These are phyloP conservation scores for Vitis rotundifolia DNA, from an alignment of 164 flowering plant species.

Conservation along the genomic window DNA sequence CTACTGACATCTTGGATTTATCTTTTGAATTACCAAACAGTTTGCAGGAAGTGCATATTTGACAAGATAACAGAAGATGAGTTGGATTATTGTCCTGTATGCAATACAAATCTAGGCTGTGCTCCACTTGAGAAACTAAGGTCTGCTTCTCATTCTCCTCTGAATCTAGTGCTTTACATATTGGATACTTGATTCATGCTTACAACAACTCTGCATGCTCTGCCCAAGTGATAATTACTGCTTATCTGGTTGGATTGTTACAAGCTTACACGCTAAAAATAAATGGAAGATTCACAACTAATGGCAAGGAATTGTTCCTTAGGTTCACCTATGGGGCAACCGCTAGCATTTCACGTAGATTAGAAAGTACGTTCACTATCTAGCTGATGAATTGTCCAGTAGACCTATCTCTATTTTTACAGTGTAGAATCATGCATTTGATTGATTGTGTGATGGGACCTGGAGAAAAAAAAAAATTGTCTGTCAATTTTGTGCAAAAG, in stretches of 20 bases:
- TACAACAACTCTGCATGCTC: not conserved
- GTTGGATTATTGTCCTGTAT: conserved; percentile 35
- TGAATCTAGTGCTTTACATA: not conserved
- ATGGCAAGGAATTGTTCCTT: no score
- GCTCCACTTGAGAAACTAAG: conserved; percentile 46
- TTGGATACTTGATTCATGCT: not conserved
- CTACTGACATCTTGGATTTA: not conserved
- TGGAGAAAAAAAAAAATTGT: no score
- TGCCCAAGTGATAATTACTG: not conserved
- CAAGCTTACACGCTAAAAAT: not conserved
- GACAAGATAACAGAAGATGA: conserved; percentile 32
- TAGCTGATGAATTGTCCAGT: no score
- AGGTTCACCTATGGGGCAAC: no score
- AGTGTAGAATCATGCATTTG: no score
- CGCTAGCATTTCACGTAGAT: no score
- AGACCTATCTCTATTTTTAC: no score
- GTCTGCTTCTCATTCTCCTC: conserved; percentile 16
- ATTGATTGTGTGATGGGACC: no score
- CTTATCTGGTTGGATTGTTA: not conserved
- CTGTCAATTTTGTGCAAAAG: no score
- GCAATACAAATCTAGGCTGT: conserved; percentile 31
- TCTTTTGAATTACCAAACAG: conserved; percentile 16
- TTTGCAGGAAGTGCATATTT: conserved; percentile 48
- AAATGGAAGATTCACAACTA: no score
- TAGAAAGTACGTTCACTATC: no score